Conservation (phyloP, 192 early-diverging fungal species). For the Funneliformis mosseae region DNA sequence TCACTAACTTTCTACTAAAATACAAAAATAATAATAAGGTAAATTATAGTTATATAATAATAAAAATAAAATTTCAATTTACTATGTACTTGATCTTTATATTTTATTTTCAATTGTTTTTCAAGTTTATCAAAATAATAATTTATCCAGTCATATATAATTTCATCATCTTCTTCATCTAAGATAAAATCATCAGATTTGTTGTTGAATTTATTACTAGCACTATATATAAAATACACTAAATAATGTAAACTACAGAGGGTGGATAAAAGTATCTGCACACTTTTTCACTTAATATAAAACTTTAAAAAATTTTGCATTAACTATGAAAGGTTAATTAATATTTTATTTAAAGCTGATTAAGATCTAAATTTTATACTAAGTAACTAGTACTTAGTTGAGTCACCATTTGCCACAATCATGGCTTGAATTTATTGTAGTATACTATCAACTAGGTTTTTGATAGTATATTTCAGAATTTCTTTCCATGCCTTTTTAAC, state of each 20-base stretch:
- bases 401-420: no score
- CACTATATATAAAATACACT: background rate
- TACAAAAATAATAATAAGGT: conserved; percentile 17
- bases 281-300: no score
- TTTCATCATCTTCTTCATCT: background rate
- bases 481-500: no score
- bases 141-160: background rate
- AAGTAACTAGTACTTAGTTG: no score
- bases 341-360: no score
- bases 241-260: background rate
- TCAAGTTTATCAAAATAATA: background rate
- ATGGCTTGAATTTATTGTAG: no score
- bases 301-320: no score
- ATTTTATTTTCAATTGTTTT: conserved; percentile 9
- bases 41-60: background rate
- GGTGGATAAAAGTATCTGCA: no score
- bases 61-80: conserved; percentile 13
- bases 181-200: conserved; percentile 1
- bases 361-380: no score
- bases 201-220: background rate
- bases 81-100: conserved; percentile 7
- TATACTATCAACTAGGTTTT: no score
- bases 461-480: no score
- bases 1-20: conserved; percentile 26
- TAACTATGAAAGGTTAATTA: no score